These are phyloP conservation scores for Pestalotiopsis sp. DNA, from an alignment of 2,329 filamentous ascomycete species.

Conservation along the genomic window DNA sequence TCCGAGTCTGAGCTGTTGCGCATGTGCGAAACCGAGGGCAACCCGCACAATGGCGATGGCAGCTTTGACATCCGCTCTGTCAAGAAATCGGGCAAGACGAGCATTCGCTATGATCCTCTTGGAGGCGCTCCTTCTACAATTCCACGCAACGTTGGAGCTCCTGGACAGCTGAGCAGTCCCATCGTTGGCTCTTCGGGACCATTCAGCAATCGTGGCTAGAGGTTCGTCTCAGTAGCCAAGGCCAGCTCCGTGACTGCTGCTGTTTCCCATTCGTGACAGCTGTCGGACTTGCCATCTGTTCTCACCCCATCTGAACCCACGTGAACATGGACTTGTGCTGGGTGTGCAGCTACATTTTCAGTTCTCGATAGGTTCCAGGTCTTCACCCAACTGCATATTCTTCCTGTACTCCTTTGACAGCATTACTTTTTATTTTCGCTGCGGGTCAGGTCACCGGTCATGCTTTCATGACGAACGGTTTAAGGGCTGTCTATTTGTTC, in stretches of 20 bases:
- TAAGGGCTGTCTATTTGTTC: neutral
- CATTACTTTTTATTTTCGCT: neutral
- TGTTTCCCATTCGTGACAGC: no score
- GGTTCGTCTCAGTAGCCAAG: neutral
- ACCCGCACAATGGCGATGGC: conserved; percentile 83
- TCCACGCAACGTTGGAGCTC: conserved; percentile 52
- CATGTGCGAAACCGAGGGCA: conserved; percentile 90
- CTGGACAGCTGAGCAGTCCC: conserved; percentile 72
- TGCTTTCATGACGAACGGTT: neutral
- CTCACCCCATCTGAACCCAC: neutral
- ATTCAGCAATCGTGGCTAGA: conserved; percentile 5
- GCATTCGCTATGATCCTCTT: conserved; percentile 58
- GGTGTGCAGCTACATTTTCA: neutral
- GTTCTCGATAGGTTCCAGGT: neutral
- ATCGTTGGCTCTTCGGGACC: conserved; percentile 23
- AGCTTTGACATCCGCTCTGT: conserved; percentile 70
- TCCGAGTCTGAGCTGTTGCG: conserved; percentile 71
- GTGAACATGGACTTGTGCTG: neutral
- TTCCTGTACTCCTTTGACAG: neutral
- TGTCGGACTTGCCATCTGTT: neutral
- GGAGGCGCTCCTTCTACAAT: conserved; percentile 39
- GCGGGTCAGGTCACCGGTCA: neutral
- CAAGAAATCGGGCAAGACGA: conserved; percentile 35
- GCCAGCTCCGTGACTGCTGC: neutral
- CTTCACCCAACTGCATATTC: neutral